Evolutionary conservation across 805 yeast genomes (phyloP), one percentile per base, ranked within the genome.

Genomic region (Yarrowia bubula): DNA sequence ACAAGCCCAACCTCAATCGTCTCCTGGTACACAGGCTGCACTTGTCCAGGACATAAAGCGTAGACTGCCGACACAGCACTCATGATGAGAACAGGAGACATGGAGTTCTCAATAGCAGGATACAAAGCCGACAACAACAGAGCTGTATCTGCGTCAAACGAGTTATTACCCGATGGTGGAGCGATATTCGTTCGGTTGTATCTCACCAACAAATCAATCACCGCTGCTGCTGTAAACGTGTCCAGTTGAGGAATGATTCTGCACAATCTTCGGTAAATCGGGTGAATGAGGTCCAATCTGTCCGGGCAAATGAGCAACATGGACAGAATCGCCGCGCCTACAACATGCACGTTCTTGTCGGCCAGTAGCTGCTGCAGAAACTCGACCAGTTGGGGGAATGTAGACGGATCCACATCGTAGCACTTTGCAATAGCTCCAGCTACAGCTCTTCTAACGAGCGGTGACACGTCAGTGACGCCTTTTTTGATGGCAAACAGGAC

Each of bases 381-480:
- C 1, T 78, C 83, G 8, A 80, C 69, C 39, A 90, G 74, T 64
- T 86, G 89, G 8, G 77, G 79, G 18, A 76, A 75, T 39, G 79
- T 77, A 1, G 84, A 77, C 2, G 80, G 74, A 13, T 78, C 80
- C 8, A 80, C 76, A 64, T 78, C 79, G 67, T 74, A 78, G 33
- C 85, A 73, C 64, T 89, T 90, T 4, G 85, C 81, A 37, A 92
- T 79, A 0, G 96, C 89, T 55, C 88, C 80, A 1, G 93, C 92
- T 1, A 93, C 84, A 1, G 96, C 88, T 38, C 87, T 78, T 68
- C 98, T 81, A 3, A 95, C 99, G 14, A 82, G 72, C 0, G 96
- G 86, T 8, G 95, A 86, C 3, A 86, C 80, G 72, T 95, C 99
- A 8, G 81, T 75, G 2, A 83, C 75, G 7, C 88, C 80, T 71